Conservation (phyloP, 495 filamentous ascomycete species). For the Tuber calosporum region DNA sequence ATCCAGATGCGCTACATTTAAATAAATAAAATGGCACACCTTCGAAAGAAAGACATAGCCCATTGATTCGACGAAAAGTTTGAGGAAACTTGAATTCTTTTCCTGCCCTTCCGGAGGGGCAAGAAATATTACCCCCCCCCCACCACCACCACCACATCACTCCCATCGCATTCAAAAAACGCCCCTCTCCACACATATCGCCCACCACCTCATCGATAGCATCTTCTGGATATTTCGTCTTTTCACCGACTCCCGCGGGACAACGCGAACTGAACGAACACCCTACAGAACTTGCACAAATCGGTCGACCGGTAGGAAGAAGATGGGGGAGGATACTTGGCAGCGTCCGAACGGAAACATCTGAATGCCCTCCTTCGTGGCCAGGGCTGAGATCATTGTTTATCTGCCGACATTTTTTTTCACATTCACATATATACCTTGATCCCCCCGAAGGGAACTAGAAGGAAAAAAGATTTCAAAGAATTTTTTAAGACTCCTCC, state of each 20-base stretch:
- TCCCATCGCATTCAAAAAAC: constrained; percentile 6
- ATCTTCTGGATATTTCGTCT: constrained; percentile 21
- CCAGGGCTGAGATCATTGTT: constrained; percentile 30
- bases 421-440: neutral
- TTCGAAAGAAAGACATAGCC: neutral
- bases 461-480: neutral
- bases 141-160: constrained; percentile 9
- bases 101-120: constrained; percentile 10
- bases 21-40: constrained; percentile 18
- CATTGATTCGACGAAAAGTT: neutral
- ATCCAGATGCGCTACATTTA: constrained; percentile 37
- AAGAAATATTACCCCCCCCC: constrained; percentile 11
- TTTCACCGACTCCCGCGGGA: constrained; percentile 5
- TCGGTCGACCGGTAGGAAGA: constrained; percentile 15
- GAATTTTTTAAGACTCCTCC: neutral
- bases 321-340: constrained; percentile 25
- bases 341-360: constrained; percentile 36
- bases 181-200: constrained; percentile 5
- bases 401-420: constrained; percentile 29
- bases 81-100: constrained; percentile 17
- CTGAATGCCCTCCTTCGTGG: constrained; percentile 19
- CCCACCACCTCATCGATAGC: constrained; percentile 22
- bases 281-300: constrained; percentile 4
- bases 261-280: constrained; percentile 9
- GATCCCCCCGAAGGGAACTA: neutral